Evolutionary conservation across 31 red algal species (phyloP).

Genomic region (Bonnemaisonia californica): DNA sequence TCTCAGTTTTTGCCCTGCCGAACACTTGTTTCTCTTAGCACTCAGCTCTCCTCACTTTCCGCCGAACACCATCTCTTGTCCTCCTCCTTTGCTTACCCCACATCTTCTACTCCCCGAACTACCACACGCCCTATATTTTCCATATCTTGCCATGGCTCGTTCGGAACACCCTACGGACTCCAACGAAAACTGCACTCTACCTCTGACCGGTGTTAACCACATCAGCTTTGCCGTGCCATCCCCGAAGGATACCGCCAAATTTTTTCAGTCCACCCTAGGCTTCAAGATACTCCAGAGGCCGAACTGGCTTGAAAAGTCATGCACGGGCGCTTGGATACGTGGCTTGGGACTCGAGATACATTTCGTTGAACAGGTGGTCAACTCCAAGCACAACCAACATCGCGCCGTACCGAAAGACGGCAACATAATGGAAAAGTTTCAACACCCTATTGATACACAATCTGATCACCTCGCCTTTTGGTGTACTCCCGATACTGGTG

Average conservation of each 20-base stretch:
- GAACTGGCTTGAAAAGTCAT: not conserved
- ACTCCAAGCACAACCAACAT: not conserved
- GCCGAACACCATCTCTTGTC: too few relatives aligned
- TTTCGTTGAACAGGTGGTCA: not conserved
- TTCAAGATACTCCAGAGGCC: slow-evolving; percentile 5
- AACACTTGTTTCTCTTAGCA: too few relatives aligned
- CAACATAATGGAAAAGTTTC: not conserved
- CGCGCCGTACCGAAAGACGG: not conserved
- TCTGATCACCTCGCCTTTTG: not conserved
- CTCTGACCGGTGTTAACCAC: not conserved
- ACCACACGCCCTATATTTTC: not conserved
- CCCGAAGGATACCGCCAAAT: not conserved
- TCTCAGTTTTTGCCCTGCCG: too few relatives aligned
- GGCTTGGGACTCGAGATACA: slow-evolving; percentile 23
- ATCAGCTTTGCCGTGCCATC: slow-evolving; percentile 15
- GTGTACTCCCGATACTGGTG: not conserved
- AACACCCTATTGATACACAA: not conserved
- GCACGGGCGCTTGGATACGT: slow-evolving; percentile 8
- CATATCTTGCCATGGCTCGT: not conserved
- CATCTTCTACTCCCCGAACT: not conserved
- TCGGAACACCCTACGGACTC: not conserved
- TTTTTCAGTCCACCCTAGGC: slow-evolving; percentile 9
- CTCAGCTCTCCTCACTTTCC: too few relatives aligned
- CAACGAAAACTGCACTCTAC: not conserved
- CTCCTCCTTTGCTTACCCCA: not conserved